These are phyloP conservation scores for Pulveroboletus sp. DNA, from an alignment of 768 basidiomycete genomes.

Conservation along the genomic window DNA sequence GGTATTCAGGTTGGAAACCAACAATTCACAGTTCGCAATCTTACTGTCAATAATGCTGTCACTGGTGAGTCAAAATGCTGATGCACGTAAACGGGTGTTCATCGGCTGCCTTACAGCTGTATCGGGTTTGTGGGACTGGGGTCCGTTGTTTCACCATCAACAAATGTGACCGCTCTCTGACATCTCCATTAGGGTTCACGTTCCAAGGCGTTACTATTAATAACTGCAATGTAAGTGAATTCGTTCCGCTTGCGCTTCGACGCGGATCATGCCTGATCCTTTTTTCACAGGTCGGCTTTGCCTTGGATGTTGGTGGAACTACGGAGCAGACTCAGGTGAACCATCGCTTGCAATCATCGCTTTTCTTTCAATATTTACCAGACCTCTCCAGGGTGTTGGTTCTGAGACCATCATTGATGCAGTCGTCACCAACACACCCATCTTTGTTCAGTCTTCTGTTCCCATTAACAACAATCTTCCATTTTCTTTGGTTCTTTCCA, in stretches of 20 bases:
- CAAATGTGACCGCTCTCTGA: neutral
- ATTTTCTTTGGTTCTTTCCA: constrained; percentile 35
- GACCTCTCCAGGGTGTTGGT: constrained; percentile 34
- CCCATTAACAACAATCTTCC: constrained; percentile 25
- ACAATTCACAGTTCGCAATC: constrained; percentile 69
- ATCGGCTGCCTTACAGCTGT: constrained; percentile 17
- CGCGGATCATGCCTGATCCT: neutral
- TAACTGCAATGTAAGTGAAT: constrained; percentile 27
- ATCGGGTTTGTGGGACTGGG: constrained; percentile 39
- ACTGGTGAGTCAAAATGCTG: constrained; percentile 24
- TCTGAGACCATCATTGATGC: constrained; percentile 44
- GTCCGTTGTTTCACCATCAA: constrained; percentile 16
- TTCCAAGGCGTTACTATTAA: constrained; percentile 48
- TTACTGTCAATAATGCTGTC: constrained; percentile 47
- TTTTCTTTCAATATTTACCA: neutral
- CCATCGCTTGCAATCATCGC: neutral
- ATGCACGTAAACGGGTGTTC: neutral
- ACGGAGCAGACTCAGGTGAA: constrained; percentile 31
- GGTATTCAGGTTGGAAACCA: constrained; percentile 77
- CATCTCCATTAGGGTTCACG: constrained; percentile 38
- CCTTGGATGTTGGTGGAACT: constrained; percentile 38
- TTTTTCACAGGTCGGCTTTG: constrained; percentile 39
- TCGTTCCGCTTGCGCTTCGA: neutral
- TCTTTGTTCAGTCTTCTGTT: constrained; percentile 39
- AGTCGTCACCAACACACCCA: constrained; percentile 39